These are phyloP conservation scores for Eimeria praecox DNA, from an alignment of 169 alveolate genomes.

Conservation along the genomic window DNA sequence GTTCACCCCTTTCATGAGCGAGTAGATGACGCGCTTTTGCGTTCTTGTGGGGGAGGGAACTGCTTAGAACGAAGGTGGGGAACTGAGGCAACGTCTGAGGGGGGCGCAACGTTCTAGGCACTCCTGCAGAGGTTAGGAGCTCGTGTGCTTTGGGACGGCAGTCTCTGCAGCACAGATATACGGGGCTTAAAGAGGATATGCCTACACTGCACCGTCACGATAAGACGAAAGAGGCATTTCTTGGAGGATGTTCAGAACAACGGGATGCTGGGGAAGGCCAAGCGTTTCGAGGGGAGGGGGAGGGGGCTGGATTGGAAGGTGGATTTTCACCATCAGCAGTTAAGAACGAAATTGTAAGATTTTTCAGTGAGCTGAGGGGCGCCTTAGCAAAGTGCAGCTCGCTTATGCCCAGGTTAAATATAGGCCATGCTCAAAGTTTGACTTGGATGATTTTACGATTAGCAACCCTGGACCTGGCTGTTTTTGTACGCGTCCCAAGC, in stretches of 20 bases:
- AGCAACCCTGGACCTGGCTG: neutral
- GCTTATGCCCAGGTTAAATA: neutral
- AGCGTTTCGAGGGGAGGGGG: neutral
- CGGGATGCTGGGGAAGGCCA: neutral
- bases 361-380: neutral
- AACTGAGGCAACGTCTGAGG: neutral
- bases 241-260: no score
- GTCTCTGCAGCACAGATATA: neutral
- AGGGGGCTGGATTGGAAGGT: neutral
- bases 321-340: neutral
- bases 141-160: neutral
- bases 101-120: neutral
- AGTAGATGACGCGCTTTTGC: neutral
- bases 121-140: neutral
- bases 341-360: neutral
- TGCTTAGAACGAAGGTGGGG: no score
- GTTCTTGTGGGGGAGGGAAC: neutral
- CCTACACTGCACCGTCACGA: no score
- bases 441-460: neutral
- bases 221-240: no score
- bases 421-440: neutral
- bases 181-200: no score
- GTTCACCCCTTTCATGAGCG: neutral
- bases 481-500: neutral
- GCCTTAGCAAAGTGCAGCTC: neutral